These are phyloP conservation scores for Talaromyces sp. DNA, from an alignment of 2,329 filamentous ascomycete genomes.

Conservation along the genomic window DNA sequence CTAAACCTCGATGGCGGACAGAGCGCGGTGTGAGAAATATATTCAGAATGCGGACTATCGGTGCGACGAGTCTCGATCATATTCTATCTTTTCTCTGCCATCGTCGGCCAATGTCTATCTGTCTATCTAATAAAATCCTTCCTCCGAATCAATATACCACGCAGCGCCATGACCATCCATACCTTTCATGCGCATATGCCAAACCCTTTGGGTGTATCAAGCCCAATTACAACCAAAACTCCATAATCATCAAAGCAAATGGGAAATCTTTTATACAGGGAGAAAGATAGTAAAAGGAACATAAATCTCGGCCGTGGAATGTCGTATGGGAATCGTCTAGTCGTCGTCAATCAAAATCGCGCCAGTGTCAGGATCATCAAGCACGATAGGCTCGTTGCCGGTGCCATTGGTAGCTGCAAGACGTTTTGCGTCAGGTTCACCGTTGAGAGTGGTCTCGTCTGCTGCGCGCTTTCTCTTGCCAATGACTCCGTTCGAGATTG, in stretches of 20 bases:
- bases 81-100: not conserved
- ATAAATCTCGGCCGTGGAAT: conserved; percentile 8
- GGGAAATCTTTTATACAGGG: conserved; percentile 21
- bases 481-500: conserved; percentile 19
- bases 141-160: not conserved
- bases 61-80: not conserved
- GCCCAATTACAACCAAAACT: conserved; percentile 6
- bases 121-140: not conserved
- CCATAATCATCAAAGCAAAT: conserved; percentile 8
- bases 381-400: conserved; percentile 33
- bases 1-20: conserved; percentile 83
- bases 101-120: not conserved
- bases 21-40: conserved; percentile 56
- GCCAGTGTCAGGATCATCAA: conserved; percentile 55
- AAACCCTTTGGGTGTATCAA: not conserved
- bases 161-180: conserved; percentile 8
- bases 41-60: not conserved
- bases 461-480: conserved; percentile 47
- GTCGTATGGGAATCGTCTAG: not conserved
- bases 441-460: conserved; percentile 38
- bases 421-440: conserved; percentile 43
- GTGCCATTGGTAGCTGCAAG: conserved; percentile 44
- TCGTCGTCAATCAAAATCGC: conserved; percentile 63
- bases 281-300: conserved; percentile 13
- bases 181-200: conserved; percentile 2